phyloP scores from a whole-genome alignment of 1,139 yeast species.

The Protomyces arabidopsidicola region DNA sequence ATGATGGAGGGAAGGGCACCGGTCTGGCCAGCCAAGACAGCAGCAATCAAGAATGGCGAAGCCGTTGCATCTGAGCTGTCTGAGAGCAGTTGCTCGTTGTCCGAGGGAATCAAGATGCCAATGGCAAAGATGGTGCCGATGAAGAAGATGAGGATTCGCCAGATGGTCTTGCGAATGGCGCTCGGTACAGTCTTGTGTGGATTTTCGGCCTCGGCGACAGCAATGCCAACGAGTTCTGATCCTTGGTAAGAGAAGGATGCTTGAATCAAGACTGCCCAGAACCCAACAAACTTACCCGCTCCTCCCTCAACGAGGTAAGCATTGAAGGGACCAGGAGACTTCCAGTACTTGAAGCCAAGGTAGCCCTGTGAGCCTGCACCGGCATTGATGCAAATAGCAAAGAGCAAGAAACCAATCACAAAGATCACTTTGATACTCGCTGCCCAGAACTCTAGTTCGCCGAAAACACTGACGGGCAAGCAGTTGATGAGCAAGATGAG shows the following conservation, averaged over 20 bases:
- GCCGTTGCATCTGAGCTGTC: slow-evolving; percentile 46
- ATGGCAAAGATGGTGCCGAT: slow-evolving; percentile 67
- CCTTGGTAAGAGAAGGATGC: slow-evolving; percentile 63
- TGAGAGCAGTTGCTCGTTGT: slow-evolving; percentile 50
- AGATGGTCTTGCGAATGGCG: slow-evolving; percentile 77
- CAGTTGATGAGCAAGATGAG: slow-evolving; percentile 50
- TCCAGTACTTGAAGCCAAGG: slow-evolving; percentile 60
- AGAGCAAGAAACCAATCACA: slow-evolving; percentile 64
- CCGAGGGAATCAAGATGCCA: slow-evolving; percentile 63
- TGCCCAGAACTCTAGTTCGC: slow-evolving; percentile 66
- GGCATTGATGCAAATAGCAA: slow-evolving; percentile 64
- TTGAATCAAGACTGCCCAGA: slow-evolving; percentile 63
- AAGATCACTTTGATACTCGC: slow-evolving; percentile 66
- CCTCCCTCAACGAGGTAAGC: slow-evolving; percentile 45
- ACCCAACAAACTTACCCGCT: slow-evolving; percentile 53
- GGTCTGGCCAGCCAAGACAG: slow-evolving; percentile 57
- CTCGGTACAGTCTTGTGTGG: slow-evolving; percentile 78
- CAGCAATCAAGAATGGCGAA: slow-evolving; percentile 74
- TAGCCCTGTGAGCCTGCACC: slow-evolving; percentile 64
- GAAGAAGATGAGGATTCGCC: slow-evolving; percentile 75
- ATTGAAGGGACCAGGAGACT: slow-evolving; percentile 77
- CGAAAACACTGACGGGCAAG: slow-evolving; percentile 60
- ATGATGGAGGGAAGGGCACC: slow-evolving; percentile 64
- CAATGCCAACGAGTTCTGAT: slow-evolving; percentile 79
- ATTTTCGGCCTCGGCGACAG: slow-evolving; percentile 82